phyloP scores from a whole-genome alignment of 2,329 filamentous ascomycete genomes.

The Talaromyces islandicus region DNA sequence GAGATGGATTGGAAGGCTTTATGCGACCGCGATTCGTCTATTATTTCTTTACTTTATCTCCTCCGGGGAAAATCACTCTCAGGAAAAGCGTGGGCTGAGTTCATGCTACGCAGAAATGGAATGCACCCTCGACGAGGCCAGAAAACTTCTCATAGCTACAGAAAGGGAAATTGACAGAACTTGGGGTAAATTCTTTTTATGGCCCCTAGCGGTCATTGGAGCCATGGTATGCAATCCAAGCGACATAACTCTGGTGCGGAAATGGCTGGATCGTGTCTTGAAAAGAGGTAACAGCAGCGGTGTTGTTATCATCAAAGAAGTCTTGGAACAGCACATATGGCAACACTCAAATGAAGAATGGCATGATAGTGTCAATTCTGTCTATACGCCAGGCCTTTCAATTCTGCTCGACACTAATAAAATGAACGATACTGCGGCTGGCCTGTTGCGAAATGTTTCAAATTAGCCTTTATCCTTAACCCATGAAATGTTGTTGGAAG shows the following conservation, averaged over 20 bases:
- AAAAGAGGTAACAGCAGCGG: slow-evolving; percentile 5
- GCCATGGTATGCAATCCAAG: neutral
- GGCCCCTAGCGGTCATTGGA: slow-evolving; percentile 8
- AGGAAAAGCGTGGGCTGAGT: neutral
- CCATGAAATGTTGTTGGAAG: neutral
- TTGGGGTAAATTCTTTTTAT: slow-evolving; percentile 9
- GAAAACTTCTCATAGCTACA: slow-evolving; percentile 4
- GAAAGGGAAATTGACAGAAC: slow-evolving; percentile 4
- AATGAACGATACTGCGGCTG: slow-evolving; percentile 4
- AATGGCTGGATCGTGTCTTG: slow-evolving; percentile 6
- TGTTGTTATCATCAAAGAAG: slow-evolving; percentile 2
- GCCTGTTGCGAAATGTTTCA: neutral
- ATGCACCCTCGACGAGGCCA: neutral
- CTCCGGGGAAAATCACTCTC: neutral
- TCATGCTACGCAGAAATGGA: neutral
- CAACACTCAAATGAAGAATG: neutral
- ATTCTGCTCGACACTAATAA: slow-evolving; percentile 4
- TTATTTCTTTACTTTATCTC: slow-evolving; percentile 6
- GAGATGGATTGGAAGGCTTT: slow-evolving; percentile 8
- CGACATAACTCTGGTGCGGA: slow-evolving; percentile 3
- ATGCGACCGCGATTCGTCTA: slow-evolving; percentile 7
- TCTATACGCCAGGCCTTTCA: neutral
- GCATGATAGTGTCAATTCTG: neutral
- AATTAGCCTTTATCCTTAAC: neutral
- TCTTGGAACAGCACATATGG: slow-evolving; percentile 6